Evolutionary conservation across 2,329 filamentous ascomycete species (phyloP).

Genomic region (Xylogone sp.): DNA sequence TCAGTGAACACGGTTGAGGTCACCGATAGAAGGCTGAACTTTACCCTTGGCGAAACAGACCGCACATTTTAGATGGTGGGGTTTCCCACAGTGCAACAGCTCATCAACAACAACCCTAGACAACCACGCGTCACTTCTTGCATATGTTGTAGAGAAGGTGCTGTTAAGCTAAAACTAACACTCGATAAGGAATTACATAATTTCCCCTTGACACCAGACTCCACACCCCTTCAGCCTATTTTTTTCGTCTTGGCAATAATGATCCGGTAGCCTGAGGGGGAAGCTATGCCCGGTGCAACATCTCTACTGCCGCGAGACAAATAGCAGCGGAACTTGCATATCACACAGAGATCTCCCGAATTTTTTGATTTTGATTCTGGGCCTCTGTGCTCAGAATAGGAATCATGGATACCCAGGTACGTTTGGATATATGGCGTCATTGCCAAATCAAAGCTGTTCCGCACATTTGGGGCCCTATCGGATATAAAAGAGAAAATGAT

Average conservation of each 20-base stretch:
- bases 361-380: not conserved
- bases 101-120: not conserved
- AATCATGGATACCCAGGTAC: constrained; percentile 29
- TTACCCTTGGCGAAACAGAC: not conserved
- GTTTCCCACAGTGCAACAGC: not conserved
- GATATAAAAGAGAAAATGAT: not conserved
- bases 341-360: not conserved
- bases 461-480: not conserved
- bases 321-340: constrained; percentile 15
- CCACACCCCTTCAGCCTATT: not conserved
- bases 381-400: constrained; percentile 4
- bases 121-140: not conserved
- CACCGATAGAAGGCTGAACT: not conserved
- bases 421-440: constrained; percentile 3
- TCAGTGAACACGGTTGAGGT: not conserved
- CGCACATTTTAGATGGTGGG: not conserved
- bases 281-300: constrained; percentile 16
- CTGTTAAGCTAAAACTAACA: too few species aligned
- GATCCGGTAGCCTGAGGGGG: constrained; percentile 22
- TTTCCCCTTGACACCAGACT: not conserved
- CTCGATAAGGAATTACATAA: not conserved
- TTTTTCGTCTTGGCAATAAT: constrained; percentile 9
- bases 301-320: constrained; percentile 12
- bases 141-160: not conserved
- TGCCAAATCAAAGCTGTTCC: not conserved